phyloP scores from a whole-genome alignment of 768 basidiomycete species.

The Suillus subluteus region DNA sequence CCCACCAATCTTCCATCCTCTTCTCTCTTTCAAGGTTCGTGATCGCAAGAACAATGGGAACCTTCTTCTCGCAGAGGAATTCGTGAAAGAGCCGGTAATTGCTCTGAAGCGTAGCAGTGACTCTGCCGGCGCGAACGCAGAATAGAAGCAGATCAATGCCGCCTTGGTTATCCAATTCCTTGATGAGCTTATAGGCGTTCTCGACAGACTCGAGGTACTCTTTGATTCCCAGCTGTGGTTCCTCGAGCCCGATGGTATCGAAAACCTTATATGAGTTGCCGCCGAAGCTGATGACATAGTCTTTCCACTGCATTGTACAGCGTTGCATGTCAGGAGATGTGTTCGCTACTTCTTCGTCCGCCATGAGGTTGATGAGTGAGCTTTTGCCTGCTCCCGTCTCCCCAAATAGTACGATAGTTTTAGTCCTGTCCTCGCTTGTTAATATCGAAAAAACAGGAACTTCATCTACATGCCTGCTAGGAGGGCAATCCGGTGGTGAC shows the following conservation, averaged over 20 bases:
- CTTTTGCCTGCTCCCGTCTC: slow-evolving; percentile 44
- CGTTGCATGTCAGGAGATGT: slow-evolving; percentile 39
- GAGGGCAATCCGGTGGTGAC: too few species aligned
- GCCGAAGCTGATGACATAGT: slow-evolving; percentile 23
- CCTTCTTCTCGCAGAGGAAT: slow-evolving; percentile 38
- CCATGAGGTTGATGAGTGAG: slow-evolving; percentile 47
- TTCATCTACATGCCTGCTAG: neutral
- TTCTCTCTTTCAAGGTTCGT: slow-evolving; percentile 34
- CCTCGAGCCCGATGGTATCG: slow-evolving; percentile 41
- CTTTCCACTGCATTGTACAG: slow-evolving; percentile 38
- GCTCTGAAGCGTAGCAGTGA: slow-evolving; percentile 38
- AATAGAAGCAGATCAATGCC: slow-evolving; percentile 49
- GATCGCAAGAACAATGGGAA: slow-evolving; percentile 32
- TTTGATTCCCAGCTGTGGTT: slow-evolving; percentile 32
- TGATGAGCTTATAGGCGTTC: slow-evolving; percentile 38
- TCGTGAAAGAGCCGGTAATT: slow-evolving; percentile 46
- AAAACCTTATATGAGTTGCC: slow-evolving; percentile 30
- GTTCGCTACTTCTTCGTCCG: slow-evolving; percentile 30
- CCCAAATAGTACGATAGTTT: slow-evolving; percentile 36
- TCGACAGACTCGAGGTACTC: slow-evolving; percentile 32
- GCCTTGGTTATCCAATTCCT: slow-evolving; percentile 26
- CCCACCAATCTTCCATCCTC: slow-evolving; percentile 25
- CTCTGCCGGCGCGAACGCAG: slow-evolving; percentile 42
- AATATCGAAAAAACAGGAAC: neutral
- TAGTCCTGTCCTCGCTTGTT: neutral